Conservation (phyloP, 805 yeast genomes). For the Starmerella sirachaensis region DNA sequence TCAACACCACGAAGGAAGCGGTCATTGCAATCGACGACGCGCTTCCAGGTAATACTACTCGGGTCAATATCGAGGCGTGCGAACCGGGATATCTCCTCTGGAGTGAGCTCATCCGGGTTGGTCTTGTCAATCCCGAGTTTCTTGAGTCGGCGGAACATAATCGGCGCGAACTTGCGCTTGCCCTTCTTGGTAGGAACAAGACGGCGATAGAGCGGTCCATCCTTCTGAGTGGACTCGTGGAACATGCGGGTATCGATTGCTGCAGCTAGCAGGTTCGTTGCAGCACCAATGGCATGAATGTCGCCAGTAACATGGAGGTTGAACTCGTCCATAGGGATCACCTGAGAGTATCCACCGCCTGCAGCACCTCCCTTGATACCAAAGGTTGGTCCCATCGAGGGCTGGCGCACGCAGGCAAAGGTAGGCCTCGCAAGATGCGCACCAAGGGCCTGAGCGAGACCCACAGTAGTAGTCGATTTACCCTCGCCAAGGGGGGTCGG, state of each 20-base stretch:
- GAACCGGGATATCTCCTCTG: conserved; percentile 60
- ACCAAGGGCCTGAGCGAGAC: conserved; percentile 91
- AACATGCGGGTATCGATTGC: conserved; percentile 95
- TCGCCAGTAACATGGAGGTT: conserved; percentile 97
- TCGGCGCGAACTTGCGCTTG: conserved; percentile 59
- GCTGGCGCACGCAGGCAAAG: conserved; percentile 93
- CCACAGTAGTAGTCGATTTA: conserved; percentile 91
- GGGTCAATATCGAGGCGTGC: conserved; percentile 85
- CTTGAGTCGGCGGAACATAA: conserved; percentile 62
- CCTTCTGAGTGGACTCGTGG: conserved; percentile 82
- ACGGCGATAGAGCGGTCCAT: conserved; percentile 64
- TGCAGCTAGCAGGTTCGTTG: conserved; percentile 87
- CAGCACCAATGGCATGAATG: conserved; percentile 90
- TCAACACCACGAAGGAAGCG: conserved; percentile 81
- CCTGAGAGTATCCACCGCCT: conserved; percentile 97
- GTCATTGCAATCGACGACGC: conserved; percentile 92
- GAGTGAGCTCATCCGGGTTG: conserved; percentile 57
- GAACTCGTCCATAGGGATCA: conserved; percentile 97
- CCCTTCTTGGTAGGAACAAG: conserved; percentile 82
- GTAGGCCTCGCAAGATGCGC: conserved; percentile 75
- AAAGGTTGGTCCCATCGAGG: conserved; percentile 97
- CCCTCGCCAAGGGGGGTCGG: conserved; percentile 99
- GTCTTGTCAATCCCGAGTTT: conserved; percentile 74
- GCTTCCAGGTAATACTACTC: conserved; percentile 74
- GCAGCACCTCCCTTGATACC: conserved; percentile 99